Conservation (phyloP, 2,329 filamentous ascomycete genomes). For the Penicillium fuscoglaucum region DNA sequence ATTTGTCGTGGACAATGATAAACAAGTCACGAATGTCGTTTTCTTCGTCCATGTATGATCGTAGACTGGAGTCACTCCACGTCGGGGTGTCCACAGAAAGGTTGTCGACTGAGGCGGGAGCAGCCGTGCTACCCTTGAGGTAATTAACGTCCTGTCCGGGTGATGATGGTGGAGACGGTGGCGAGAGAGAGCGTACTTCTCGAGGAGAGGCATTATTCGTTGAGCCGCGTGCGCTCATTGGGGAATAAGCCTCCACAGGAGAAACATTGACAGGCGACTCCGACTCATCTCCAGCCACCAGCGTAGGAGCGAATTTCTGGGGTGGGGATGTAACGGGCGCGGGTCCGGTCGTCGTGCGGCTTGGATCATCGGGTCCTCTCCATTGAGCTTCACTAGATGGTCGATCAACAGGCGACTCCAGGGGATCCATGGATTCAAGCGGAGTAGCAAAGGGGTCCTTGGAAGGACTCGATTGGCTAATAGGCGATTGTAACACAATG, state of each 20-base stretch:
- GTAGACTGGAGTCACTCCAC: slow-evolving; percentile 85
- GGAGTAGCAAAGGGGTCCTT: slow-evolving; percentile 28
- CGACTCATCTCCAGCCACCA: slow-evolving; percentile 45
- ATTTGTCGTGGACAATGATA: slow-evolving; percentile 89
- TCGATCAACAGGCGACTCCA: slow-evolving; percentile 27
- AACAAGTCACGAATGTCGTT: slow-evolving; percentile 87
- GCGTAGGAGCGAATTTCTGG: slow-evolving; percentile 29
- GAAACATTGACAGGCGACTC: slow-evolving; percentile 71
- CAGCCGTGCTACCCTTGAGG: slow-evolving; percentile 39
- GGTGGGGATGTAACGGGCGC: slow-evolving; percentile 32
- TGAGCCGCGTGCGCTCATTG: slow-evolving; percentile 60
- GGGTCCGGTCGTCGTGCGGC: slow-evolving; percentile 27
- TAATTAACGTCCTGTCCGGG: slow-evolving; percentile 33
- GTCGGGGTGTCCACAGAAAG: slow-evolving; percentile 59
- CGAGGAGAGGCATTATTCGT: slow-evolving; percentile 71
- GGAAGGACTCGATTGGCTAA: slow-evolving; percentile 23
- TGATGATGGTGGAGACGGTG: slow-evolving; percentile 62
- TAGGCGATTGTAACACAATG: slow-evolving; percentile 24
- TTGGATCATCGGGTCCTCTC: slow-evolving; percentile 15
- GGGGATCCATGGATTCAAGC: slow-evolving; percentile 13
- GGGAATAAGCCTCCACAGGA: slow-evolving; percentile 48
- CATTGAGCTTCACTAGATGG: slow-evolving; percentile 24
- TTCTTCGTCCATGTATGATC: slow-evolving; percentile 87
- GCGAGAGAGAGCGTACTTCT: slow-evolving; percentile 61
- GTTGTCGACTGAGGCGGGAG: slow-evolving; percentile 56